Base-by-base conservation (phyloP, 1,284 basidiomycete genomes). In the Boletellus deceptivus region DNA sequence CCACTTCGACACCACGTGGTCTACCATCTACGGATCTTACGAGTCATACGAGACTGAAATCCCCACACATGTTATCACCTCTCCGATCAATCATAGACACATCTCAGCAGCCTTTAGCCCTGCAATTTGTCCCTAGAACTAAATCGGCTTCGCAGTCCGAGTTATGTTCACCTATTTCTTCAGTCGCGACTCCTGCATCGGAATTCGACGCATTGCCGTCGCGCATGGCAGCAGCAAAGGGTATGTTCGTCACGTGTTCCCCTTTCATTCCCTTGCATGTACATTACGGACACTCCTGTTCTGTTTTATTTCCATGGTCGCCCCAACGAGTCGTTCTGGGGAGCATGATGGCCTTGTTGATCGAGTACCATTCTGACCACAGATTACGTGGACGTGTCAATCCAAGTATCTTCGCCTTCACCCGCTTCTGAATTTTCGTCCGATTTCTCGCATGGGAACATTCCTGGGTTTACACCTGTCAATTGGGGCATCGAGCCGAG, bases 401-500 rank as follows among this genome's bases (percentile, higher is more conserved):
- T 48, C 13, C 60, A 62, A 50, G 40, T 53, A 11, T 50, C n/a
- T 31, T 10, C 25, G 10, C 36, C 46, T 24, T 41, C 41, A 8
- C 16, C 43, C 22, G 2, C 39, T 0, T 35, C 42, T 24, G 43
- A 43, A 27, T 2, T 27, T 3, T 49, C 24, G 36, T 18, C 41
- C 24, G 29, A 31, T 13, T 35, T 17, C 14, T 27, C 51, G 45
- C 39, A 27, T 24, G 16, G 33, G 11, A 27, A 37, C 24, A 14
- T 24, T 1, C 53, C 46, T 17, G 20, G 39, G 17, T 38, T 63
- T 18, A 38, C 18, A 1, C 53, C 53, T 20, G 58, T 38, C n/a
- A 31, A 55, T 34, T 55, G 57, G 62, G 48, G 59, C 53, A 22
- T 38, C 14, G 36, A 55, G 34, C 55, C 53, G 62, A 47, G 59